Evolutionary conservation across 148 eudicot species (phyloP), one percentile per base, ranked within the genome.

Genomic region (Vaccinium macrocarpon): DNA sequence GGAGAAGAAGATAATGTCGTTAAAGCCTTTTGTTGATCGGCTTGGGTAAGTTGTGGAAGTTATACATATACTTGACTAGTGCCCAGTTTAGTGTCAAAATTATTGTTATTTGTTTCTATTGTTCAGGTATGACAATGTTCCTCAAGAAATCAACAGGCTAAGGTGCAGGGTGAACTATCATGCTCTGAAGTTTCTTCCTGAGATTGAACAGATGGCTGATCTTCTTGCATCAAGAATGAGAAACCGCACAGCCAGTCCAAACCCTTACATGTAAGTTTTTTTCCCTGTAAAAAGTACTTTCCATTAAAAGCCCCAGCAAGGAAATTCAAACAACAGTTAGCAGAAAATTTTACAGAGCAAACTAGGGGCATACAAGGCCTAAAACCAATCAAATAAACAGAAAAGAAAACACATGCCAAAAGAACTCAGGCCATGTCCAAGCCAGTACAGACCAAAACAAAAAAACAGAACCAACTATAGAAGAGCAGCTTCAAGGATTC

Each of bases 21-120:
- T 97, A 81, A 97, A 95, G 84, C 98, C 99, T 88, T 97, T 97
- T 91, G 99, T 97, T 83, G 99, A 97, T 88, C 93, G 99, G 84
- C 97, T 97, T 77, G 99, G 99, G 99, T 97, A 87, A 92, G 95
- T 86, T 86, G 29, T 81, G 25, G 59, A 19, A 32, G 16, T 18
- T 62, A 38, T 82, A 50, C 18, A 32, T 46, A 80, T 71, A 27
- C 77, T 13, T 62, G 52, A 59, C 42, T 29, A 15, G 49, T n/a
- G 23, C 19, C 56, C 27, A 23, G 56, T 42, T 71, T 15, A 61
- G 80, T n/a, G 73, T 52, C 75, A 35, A 35, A 35, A 35, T 76
- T 25, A 14, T 7, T 49, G 35, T 61, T 42, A 29, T 82, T 42
- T 18, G 46, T 48, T 56, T 64, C 81, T 83, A 62, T 81, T 79